Percentiles rank a stretch among this genome's conserved stretches.
phyloP scores from a whole-genome alignment of 2,329 filamentous ascomycete species.

The Penicillium sp. region DNA sequence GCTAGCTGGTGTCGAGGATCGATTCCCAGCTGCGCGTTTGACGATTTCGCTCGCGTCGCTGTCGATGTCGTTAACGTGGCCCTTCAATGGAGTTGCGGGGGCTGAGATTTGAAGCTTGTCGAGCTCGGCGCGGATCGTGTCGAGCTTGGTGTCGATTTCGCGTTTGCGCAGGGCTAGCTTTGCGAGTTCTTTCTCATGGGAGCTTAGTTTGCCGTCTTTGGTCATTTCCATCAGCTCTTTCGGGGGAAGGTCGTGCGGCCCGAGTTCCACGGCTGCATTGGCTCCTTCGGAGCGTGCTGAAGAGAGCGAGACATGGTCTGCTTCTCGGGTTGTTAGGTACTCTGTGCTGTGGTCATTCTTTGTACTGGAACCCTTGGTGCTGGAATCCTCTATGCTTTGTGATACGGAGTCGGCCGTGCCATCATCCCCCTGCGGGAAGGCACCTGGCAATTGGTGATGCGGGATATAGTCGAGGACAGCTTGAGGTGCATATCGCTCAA shows the following conservation, averaged over 20 bases:
- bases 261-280: slow-evolving; percentile 16
- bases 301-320: slow-evolving; percentile 15
- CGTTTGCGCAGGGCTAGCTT: slow-evolving; percentile 41
- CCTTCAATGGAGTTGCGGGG: slow-evolving; percentile 5
- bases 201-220: slow-evolving; percentile 30
- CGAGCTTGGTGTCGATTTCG: slow-evolving; percentile 36
- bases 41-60: slow-evolving; percentile 18
- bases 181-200: slow-evolving; percentile 42
- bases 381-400: background rate
- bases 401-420: background rate
- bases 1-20: slow-evolving; percentile 13
- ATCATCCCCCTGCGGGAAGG: slow-evolving; percentile 3
- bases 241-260: slow-evolving; percentile 18
- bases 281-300: slow-evolving; percentile 19
- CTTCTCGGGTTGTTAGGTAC: background rate
- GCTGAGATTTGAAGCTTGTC: slow-evolving; percentile 24
- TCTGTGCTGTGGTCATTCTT: background rate
- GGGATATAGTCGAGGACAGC: slow-evolving; percentile 48
- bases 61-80: slow-evolving; percentile 14
- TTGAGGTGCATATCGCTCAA: slow-evolving; percentile 52
- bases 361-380: background rate
- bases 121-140: slow-evolving; percentile 32
- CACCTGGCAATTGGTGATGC: slow-evolving; percentile 15
- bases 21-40: slow-evolving; percentile 18
- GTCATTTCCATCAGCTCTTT: slow-evolving; percentile 25